Base-by-base conservation (phyloP, 2,329 filamentous ascomycete species). In the Beauveria australis region DNA sequence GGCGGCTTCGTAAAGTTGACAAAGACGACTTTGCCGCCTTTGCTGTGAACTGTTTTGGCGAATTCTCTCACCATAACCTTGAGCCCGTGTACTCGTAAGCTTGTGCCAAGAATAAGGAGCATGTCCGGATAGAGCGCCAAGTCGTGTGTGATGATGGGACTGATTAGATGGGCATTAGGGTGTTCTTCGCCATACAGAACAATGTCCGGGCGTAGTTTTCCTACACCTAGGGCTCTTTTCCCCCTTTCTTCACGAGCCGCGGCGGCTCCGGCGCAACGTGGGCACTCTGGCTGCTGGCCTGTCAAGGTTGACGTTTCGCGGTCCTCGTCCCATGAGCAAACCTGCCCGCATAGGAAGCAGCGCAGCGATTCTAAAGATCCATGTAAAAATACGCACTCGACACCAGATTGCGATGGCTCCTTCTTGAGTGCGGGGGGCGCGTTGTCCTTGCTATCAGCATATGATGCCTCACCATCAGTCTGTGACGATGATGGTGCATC, bases 161-260 rank as follows among this genome's bases (percentile, higher is more conserved):
- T 86, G 64, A 91, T 87, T 5, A 88, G 76, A 62, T 89, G 84
- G 2, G 85, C 83, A 37, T 82, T 82, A 0, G 88, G 88, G 66
- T 91, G 86, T 57, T 89, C 86, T 68, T 91, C 87, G 24, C 87
- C 87, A 67, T 90, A 91, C 1, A 91, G 76, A 1, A 91, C 87
- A 66, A 91, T 88, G 66, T 91, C 87, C 0, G 88, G 88, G 44
- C 87, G 78, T 19, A 91, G 76, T 63, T 86, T 85, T 40, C 87
- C 87, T 3, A 89, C 81, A 3, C 85, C 85, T 6, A 89, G 75
- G 0, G 84, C 84, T 62, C 87, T 79, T 67, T 89, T 88, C 14
- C 88, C 88, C 54, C 76, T 81, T 63, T 86, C 85, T 64, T 85
- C 79, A 37, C 87, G 78, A 6, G 82, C 82, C 1, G 82, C 81